Evolutionary conservation across 495 filamentous ascomycete genomes (phyloP).

Genomic region (Melanomma pulvis-pyrius): DNA sequence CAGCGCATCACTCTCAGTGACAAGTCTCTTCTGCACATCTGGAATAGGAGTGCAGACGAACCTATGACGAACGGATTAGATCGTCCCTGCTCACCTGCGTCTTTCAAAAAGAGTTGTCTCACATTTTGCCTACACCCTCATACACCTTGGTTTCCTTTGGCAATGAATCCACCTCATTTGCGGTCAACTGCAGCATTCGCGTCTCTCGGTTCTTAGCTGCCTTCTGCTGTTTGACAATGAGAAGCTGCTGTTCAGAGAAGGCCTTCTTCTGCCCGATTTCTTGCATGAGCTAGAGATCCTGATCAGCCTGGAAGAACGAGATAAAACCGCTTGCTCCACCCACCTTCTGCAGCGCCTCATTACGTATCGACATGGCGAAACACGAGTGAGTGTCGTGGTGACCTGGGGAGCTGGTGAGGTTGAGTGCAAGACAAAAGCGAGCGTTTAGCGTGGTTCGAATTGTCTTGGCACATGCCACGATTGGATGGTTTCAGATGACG

Average conservation of each 20-base stretch:
- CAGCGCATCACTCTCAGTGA: conserved; percentile 71
- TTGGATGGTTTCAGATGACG: conserved; percentile 3
- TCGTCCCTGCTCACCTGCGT: conserved; percentile 7
- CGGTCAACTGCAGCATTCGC: conserved; percentile 85
- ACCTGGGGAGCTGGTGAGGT: not conserved
- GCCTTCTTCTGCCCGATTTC: conserved; percentile 91
- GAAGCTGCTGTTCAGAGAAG: conserved; percentile 88
- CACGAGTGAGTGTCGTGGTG: not conserved
- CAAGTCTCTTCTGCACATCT: conserved; percentile 74
- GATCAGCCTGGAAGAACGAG: not conserved
- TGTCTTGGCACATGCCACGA: not conserved
- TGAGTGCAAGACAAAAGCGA: not conserved
- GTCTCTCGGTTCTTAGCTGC: conserved; percentile 84
- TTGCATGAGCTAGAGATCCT: conserved; percentile 70
- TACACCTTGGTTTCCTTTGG: conserved; percentile 83
- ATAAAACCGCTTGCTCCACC: conserved; percentile 14
- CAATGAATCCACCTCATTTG: conserved; percentile 75
- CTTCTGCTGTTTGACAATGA: conserved; percentile 82
- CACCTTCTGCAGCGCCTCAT: conserved; percentile 94
- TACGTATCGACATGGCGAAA: conserved; percentile 85
- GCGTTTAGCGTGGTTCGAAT: not conserved
- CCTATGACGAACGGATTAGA: conserved; percentile 55
- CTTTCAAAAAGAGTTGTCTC: conserved; percentile 42
- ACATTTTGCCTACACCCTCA: conserved; percentile 98
- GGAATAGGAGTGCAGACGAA: conserved; percentile 78